Evolutionary conservation across 202 grass and related monocot genomes (phyloP).

Genomic region (Brachypodium distachyon): DNA sequence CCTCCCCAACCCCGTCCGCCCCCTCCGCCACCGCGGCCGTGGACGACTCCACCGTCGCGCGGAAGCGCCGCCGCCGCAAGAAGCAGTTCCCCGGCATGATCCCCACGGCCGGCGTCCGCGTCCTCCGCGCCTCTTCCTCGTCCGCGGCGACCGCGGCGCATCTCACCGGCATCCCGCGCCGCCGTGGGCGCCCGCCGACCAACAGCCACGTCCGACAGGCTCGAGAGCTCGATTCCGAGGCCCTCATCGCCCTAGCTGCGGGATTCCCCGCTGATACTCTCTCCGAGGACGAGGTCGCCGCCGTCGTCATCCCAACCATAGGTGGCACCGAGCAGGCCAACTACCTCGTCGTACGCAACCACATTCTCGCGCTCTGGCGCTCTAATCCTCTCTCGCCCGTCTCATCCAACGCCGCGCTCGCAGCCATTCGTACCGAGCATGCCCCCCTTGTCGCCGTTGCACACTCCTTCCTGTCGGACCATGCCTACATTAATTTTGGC

Average conservation of each 20-base stretch:
- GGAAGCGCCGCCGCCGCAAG: constrained; percentile 87
- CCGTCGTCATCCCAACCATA: constrained; percentile 55
- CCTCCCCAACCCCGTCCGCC: constrained; percentile 36
- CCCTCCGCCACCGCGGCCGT: constrained; percentile 28
- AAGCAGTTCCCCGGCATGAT: constrained; percentile 97
- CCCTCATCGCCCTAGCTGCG: constrained; percentile 64
- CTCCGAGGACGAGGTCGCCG: constrained; percentile 86
- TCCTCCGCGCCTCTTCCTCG: constrained; percentile 41
- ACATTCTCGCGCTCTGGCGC: constrained; percentile 82
- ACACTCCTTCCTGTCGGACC: constrained; percentile 60
- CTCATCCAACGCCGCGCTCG: constrained; percentile 51
- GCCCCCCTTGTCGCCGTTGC: constrained; percentile 54
- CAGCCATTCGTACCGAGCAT: constrained; percentile 81
- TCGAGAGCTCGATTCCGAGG: constrained; percentile 87
- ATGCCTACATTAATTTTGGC: constrained; percentile 89
- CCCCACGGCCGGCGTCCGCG: constrained; percentile 56
- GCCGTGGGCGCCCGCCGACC: constrained; percentile 52
- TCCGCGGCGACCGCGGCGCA: constrained; percentile 28
- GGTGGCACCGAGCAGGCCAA: constrained; percentile 70
- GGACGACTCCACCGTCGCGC: constrained; percentile 36
- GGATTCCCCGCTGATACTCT: constrained; percentile 85
- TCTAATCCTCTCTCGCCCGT: constrained; percentile 63
- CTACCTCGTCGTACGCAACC: constrained; percentile 93
- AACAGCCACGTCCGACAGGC: constrained; percentile 78
- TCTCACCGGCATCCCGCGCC: constrained; percentile 51